Evolutionary conservation across 441 rosid genomes (phyloP), one percentile per base, ranked within the genome.

Genomic region (Cnidoscolus chayamansa): DNA sequence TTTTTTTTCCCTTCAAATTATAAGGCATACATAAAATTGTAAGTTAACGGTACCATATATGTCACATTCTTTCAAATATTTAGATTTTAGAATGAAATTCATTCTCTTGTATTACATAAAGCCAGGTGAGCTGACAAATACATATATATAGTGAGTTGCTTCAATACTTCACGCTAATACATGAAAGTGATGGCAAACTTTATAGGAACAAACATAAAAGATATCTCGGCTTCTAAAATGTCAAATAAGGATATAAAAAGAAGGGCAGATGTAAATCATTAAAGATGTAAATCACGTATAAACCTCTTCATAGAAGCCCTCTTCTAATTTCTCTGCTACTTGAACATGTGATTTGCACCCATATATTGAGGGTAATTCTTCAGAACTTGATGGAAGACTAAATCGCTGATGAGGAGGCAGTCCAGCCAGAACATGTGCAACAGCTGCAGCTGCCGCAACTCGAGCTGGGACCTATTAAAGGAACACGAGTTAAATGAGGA

Each of bases 361-460:
- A 86, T 95, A 93, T 31, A 93, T 88, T 1, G 89, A 88, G 37
- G 77, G 85, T 75, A 92, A 80, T 73, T 86, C 96, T 61, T 87
- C 85, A 45, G 98, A 92, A 78, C 84, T 84, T 19, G 97, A 86
- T 16, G 97, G 85, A 47, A 93, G 87, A 81, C 77, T 86, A 66
- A 83, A 79, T 37, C 89, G 86, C 81, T 91, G 94, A 77, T 90
- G 89, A 65, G 92, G 81, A 70, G 92, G 91, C 72, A 93, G 72
- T 67, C 89, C 95, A 7, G 96, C 89, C 72, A 95, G 82, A 67
- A 88, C 97, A 77, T 91, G 91, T 57, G 98, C 98, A 75, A 91
- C 98, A 63, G 90, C 97, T 17, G 97, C 99, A 2, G 99, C 98
- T 3, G 98, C 98, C 0, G 90, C 90, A 55, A 96, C 99, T 81